Evolutionary conservation across 2,329 filamentous ascomycete genomes (phyloP), one percentile per base, ranked within the genome.

Genomic region (Aspergillus phoenicis): DNA sequence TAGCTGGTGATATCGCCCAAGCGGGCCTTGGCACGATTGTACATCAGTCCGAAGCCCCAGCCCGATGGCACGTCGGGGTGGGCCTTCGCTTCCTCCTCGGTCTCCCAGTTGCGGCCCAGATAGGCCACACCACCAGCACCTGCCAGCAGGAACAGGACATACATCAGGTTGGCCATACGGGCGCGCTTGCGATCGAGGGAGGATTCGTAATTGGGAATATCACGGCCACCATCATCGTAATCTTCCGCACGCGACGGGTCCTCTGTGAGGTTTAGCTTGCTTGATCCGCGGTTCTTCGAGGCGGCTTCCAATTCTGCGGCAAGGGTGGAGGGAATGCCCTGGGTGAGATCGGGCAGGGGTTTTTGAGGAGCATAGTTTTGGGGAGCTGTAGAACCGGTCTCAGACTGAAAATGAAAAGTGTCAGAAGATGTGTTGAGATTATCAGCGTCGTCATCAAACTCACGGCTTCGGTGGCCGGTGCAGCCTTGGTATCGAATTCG

Each of bases 271-370:
- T 85, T 85, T 58, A 85, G 69, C 15, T 73, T 73, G 53, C 75
- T 69, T 38, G 72, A 63, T 38, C 75, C 70, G 49, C 70, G 67
- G 57, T 77, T 76, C 65, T 75, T 79, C 66, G 63, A 67, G 66
- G 74, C 81, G 71, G 67, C 77, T 57, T 81, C 80, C 59, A 89
- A 85, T 78, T 97, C 94, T 62, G 89, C 89, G 59, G 89, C 91
- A 58, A 97, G 84, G 1, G 93, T 97, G 2, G 93, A 97, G 0
- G 94, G 94, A 64, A 98, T 96, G 65, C 94, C 94, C 72, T 94
- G 89, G n/a, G 92, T 95, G 48, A 98, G 83, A 74, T 98, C 93
- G 57, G 94, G 94, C 11, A 97, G 85, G 57, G 91, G 89, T 70
- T 89, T 84, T 56, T 85, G 82, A 24, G 87, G 82, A 28, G 65